phyloP scores from a whole-genome alignment of 495 filamentous ascomycete species.

The Symbiotaphrina buchneri region DNA sequence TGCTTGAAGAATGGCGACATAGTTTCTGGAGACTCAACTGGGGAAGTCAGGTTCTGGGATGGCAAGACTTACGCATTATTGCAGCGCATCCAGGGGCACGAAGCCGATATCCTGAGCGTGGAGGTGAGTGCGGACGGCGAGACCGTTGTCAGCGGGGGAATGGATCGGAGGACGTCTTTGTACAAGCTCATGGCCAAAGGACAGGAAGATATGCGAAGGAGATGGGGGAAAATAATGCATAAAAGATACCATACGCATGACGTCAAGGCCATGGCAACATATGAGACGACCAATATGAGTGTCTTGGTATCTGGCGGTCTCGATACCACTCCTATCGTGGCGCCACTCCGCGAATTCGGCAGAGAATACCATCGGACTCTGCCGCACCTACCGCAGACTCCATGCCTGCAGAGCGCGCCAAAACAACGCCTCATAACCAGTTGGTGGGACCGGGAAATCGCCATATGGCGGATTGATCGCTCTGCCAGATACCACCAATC shows the following conservation, averaged over 20 bases:
- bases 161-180: slow-evolving; percentile 66
- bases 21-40: slow-evolving; percentile 84
- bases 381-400: slow-evolving; percentile 56
- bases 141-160: slow-evolving; percentile 74
- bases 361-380: slow-evolving; percentile 63
- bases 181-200: slow-evolving; percentile 37
- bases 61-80: slow-evolving; percentile 70
- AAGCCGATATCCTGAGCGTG: slow-evolving; percentile 76
- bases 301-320: slow-evolving; percentile 82
- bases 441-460: slow-evolving; percentile 82
- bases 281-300: slow-evolving; percentile 62
- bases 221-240: slow-evolving; percentile 75
- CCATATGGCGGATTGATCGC: slow-evolving; percentile 43
- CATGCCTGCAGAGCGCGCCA: slow-evolving; percentile 44
- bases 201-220: slow-evolving; percentile 27
- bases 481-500: slow-evolving; percentile 17
- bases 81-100: slow-evolving; percentile 66
- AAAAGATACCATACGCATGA: slow-evolving; percentile 73
- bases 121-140: slow-evolving; percentile 58
- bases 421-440: slow-evolving; percentile 54
- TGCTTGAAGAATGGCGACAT: slow-evolving; percentile 70
- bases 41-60: slow-evolving; percentile 83
- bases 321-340: slow-evolving; percentile 59
- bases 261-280: slow-evolving; percentile 85
- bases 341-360: slow-evolving; percentile 60